These are phyloP conservation scores for Puya raimondii DNA, from an alignment of 176 grass and related monocot species.

Conservation along the genomic window DNA sequence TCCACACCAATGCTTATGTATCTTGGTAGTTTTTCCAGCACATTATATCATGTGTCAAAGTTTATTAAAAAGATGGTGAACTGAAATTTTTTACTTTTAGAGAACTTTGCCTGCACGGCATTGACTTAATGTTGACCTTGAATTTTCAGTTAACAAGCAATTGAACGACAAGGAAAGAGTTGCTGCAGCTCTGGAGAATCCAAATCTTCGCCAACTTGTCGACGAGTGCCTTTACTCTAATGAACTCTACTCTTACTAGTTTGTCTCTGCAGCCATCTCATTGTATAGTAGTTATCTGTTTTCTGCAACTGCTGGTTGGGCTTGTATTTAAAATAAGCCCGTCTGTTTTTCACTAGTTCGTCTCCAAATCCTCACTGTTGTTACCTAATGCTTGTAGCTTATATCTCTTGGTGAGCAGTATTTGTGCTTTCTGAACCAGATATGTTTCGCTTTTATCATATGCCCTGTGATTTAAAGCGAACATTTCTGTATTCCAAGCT, in stretches of 20 bases:
- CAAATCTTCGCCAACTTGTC: constrained; percentile 83
- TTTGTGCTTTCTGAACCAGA: not conserved
- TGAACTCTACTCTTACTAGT: constrained; percentile 48
- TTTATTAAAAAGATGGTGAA: not conserved
- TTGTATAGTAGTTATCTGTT: constrained; percentile 36
- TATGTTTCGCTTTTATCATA: not conserved
- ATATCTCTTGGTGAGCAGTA: not conserved
- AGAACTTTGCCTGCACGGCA: not conserved
- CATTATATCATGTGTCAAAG: not conserved
- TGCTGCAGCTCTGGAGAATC: constrained; percentile 83
- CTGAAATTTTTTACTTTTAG: not conserved
- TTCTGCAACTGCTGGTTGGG: not conserved
- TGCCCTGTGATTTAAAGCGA: too few species aligned
- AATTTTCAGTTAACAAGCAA: constrained; percentile 87
- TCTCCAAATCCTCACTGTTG: not conserved
- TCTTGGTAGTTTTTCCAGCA: not conserved
- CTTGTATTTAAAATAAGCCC: not conserved
- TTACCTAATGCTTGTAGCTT: not conserved
- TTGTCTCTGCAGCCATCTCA: constrained; percentile 5
- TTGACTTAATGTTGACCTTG: constrained; percentile 2
- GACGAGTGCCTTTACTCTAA: constrained; percentile 82
- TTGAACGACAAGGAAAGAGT: constrained; percentile 98
- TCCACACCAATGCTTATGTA: not conserved
- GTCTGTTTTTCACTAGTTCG: not conserved
- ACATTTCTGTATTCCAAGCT: too few species aligned